Evolutionary conservation across 2,329 filamentous ascomycete genomes (phyloP), one percentile per base, ranked within the genome.

Genomic region (Xylariaceae sp.): DNA sequence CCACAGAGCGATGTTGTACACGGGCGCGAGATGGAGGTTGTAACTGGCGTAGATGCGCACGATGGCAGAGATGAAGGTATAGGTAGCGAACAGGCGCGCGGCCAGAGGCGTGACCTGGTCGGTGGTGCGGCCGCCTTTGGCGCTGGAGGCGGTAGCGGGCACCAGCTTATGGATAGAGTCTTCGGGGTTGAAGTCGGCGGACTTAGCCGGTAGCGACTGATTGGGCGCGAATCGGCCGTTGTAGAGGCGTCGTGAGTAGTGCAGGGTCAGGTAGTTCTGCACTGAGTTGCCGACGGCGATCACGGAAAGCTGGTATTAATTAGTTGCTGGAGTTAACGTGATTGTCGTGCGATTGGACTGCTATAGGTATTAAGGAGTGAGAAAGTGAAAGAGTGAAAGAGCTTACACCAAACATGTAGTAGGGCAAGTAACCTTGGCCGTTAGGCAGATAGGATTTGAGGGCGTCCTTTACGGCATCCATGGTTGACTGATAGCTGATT

Each of bases 161-260:
- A 80, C 64, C 54, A 82, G 72, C 66, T 83, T 83, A 62, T 77
- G 69, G 31, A 75, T 71, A 61, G 76, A 74, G 65, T 83, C 79
- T 27, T 80, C 79, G 9, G 77, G 76, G 65, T 80, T 73, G 69
- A 71, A 74, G 39, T 64, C 68, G 45, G 68, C 65, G 50, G 74
- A 70, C 54, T 67, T 72, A 47, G 72, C 65, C 7, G 71, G 71
- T 8, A 80, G 70, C 34, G 71, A 67, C 40, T 71, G 56, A 73
- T 81, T 82, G 51, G 74, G 71, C 26, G 84, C 72, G 64, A 83
- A 84, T 60, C 74, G 74, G 57, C 84, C 84, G 63, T 86, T 83
- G 77, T 97, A 99, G 67, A 97, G 83, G 70, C 89, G 87, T n/a
- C 86, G 84, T 6, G 91, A 91, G 74, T 89, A 95, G 70, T 85